Conservation (phyloP, 331 rosid species). For the Acacia concinna region DNA sequence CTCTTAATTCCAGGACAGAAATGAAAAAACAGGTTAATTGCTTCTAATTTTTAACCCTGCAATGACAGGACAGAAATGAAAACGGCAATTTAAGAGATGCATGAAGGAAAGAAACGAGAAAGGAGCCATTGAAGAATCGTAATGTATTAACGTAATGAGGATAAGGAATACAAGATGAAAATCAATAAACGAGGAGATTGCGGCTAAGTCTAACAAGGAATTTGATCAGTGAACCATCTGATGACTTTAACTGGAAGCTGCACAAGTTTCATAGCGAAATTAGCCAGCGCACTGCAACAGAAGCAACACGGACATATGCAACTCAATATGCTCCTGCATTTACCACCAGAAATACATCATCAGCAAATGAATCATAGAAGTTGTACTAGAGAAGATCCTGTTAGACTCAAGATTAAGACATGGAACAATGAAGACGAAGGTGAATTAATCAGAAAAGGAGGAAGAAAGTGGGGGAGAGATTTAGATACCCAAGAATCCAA, state of each 20-base stretch:
- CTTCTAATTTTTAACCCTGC: not conserved
- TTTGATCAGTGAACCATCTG: constrained; percentile 58
- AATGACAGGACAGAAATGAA: not conserved
- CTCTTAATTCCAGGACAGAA: not conserved
- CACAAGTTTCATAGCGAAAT: constrained; percentile 64
- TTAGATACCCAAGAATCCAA: constrained; percentile 66
- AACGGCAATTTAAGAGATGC: not conserved
- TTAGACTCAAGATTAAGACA: not conserved
- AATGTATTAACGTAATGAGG: not conserved
- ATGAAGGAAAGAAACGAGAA: not conserved
- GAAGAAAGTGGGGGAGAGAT: not conserved
- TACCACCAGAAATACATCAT: not conserved
- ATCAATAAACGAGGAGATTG: not conserved
- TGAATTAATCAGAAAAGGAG: not conserved
- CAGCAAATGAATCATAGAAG: not conserved
- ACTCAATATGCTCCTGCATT: constrained; percentile 64
- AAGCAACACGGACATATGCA: constrained; percentile 85
- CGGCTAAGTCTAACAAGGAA: constrained; percentile 58
- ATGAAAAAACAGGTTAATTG: not conserved
- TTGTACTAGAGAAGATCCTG: not conserved
- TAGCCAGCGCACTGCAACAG: constrained; percentile 64
- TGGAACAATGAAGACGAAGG: not conserved
- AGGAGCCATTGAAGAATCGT: not conserved
- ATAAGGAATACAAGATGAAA: not conserved
- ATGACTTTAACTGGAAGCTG: constrained; percentile 67